These are phyloP conservation scores for Tulasnella sp. DNA, from an alignment of 768 basidiomycete genomes.

Conservation along the genomic window DNA sequence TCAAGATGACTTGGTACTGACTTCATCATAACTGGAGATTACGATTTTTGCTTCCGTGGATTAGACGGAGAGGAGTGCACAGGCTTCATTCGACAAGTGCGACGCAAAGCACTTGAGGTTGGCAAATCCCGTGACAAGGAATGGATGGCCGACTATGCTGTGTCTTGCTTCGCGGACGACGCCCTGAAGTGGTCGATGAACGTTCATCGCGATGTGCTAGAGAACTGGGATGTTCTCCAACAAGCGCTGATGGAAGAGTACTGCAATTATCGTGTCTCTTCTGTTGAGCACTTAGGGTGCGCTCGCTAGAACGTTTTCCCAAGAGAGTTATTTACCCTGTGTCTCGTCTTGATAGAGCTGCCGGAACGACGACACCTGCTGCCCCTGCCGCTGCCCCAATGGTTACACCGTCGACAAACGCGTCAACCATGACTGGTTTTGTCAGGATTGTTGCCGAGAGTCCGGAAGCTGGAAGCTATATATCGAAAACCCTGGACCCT, in stretches of 20 bases:
- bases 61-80: background rate
- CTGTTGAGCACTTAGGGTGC: background rate
- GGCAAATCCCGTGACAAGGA: slow-evolving; percentile 12
- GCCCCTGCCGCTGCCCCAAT: background rate
- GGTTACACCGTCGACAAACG: background rate
- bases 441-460: background rate
- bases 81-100: slow-evolving; percentile 8
- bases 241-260: background rate
- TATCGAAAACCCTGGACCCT: background rate
- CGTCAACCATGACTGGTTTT: background rate
- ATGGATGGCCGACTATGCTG: slow-evolving; percentile 18
- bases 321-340: background rate
- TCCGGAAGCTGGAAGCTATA: background rate
- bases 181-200: background rate
- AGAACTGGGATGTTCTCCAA: slow-evolving; percentile 7
- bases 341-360: background rate
- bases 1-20: background rate
- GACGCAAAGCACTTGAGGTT: background rate
- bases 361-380: background rate
- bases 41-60: background rate
- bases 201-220: background rate
- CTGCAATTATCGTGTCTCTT: background rate
- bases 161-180: background rate
- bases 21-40: background rate
- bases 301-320: background rate